Percentiles rank a stretch among this genome's conserved stretches.
These are phyloP conservation scores for Suhomyces maxii DNA, from an alignment of 1,139 yeast genomes.

Conservation along the genomic window DNA sequence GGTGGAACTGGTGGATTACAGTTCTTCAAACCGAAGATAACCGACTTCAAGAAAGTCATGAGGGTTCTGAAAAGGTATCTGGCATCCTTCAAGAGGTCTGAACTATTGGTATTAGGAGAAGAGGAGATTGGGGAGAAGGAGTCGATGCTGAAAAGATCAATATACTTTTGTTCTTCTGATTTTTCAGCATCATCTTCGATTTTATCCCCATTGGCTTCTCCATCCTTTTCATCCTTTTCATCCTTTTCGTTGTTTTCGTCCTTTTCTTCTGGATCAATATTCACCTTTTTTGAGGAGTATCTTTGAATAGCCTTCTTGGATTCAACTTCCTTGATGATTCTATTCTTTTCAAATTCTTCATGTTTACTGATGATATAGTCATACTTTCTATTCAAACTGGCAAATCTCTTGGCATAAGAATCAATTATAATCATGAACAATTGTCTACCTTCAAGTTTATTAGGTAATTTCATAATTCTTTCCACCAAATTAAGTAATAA, in stretches of 20 bases:
- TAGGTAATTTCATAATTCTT: constrained; percentile 78
- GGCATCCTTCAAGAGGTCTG: constrained; percentile 83
- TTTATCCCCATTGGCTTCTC: constrained; percentile 11
- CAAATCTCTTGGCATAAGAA: constrained; percentile 83
- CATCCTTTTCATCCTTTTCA: constrained; percentile 10
- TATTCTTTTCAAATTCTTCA: constrained; percentile 48
- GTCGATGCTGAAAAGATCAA: constrained; percentile 42
- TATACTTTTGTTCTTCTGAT: constrained; percentile 9
- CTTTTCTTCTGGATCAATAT: constrained; percentile 13
- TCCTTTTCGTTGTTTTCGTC: constrained; percentile 11
- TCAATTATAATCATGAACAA: constrained; percentile 79
- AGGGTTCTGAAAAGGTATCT: constrained; percentile 83
- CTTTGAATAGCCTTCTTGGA: constrained; percentile 43
- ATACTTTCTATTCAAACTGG: constrained; percentile 70
- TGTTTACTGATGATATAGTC: constrained; percentile 67
- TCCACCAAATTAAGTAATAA: constrained; percentile 84
- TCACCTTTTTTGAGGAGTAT: constrained; percentile 34
- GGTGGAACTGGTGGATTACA: constrained; percentile 86
- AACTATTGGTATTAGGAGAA: constrained; percentile 32
- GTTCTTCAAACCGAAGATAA: constrained; percentile 83
- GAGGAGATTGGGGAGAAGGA: constrained; percentile 41
- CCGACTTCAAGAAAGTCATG: constrained; percentile 87
- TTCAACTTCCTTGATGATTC: constrained; percentile 43
- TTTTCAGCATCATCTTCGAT: constrained; percentile 11
- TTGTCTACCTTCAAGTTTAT: constrained; percentile 83